Base-by-base conservation (phyloP, 352 stramenopile species). In the Globisporangium paddicum region DNA sequence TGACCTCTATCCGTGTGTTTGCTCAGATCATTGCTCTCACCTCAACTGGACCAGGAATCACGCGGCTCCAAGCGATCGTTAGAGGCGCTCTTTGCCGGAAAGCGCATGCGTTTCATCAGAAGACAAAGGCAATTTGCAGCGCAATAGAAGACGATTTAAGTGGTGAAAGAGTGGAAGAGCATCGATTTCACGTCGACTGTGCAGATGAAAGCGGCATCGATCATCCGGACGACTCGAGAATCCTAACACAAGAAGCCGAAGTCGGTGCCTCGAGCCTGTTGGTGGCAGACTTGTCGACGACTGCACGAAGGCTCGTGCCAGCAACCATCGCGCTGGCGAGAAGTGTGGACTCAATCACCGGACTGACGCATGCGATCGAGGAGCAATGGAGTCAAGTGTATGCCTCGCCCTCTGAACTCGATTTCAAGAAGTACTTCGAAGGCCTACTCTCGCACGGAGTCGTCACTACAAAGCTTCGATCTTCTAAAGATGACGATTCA, bases 51-150 rank as follows among this genome's bases (percentile, higher is more conserved):
- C 32, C 51, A 37, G 64, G 55, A 2, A 58, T 82, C 5, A 47
- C 71, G 4, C 67, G 65, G 32, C 47, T 87, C 0, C 77, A 87
- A 57, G 63, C 60, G 32, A n/a, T 65, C 25, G 47, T 69, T 9
- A 67, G 74, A 18, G 74, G 72, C 11, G 58, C 53, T 53, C 32
- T 73, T 26, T 49, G 25, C n/a, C 51, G 70, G 21, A 57, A 42
- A 34, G 55, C 18, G n/a, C 21, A 45, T n/a, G 7, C 10, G 2
- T 10, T 21, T 13, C n/a, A 21, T 50, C 26, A 9, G 18, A 21
- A 23, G 41, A 19, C n/a, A 1, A n/a, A 28, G 18, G 5, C 26
- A 9, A 25, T 14, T 28, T 2, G 18, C 10, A n/a, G 9, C 41
- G n/a, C 7, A 3, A n/a, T 10, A 6, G 18, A 47, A 6, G 16